phyloP scores from a whole-genome alignment of 2,329 filamentous ascomycete genomes.

The Cytospora paraplurivora region DNA sequence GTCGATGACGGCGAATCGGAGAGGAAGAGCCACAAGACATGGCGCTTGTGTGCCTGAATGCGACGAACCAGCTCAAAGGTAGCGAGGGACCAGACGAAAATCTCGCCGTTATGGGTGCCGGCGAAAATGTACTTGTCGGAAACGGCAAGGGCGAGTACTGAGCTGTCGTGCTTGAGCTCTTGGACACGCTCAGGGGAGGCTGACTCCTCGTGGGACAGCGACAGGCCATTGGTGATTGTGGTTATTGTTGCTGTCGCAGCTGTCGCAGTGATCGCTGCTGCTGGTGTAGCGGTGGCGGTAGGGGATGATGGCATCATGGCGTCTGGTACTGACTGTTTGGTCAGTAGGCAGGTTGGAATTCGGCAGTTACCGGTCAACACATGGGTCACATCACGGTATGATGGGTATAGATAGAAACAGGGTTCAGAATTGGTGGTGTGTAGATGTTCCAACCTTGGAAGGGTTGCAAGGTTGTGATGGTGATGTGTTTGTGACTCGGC shows the following conservation, averaged over 20 bases:
- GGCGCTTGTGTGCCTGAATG: constrained; percentile 88
- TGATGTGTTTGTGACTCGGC: neutral
- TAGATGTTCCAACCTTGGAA: neutral
- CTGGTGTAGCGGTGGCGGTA: neutral
- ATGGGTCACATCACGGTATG: neutral
- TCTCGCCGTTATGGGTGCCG: constrained; percentile 90
- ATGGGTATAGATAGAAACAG: neutral
- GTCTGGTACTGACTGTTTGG: neutral
- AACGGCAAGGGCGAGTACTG: constrained; percentile 80
- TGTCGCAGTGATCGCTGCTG: neutral
- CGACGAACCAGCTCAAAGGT: constrained; percentile 80
- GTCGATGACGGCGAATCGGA: constrained; percentile 44
- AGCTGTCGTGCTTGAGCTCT: constrained; percentile 74
- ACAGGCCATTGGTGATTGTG: constrained; percentile 19
- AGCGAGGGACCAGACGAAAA: constrained; percentile 85
- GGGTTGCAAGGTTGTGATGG: neutral
- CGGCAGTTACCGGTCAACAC: neutral
- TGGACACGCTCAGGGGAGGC: constrained; percentile 67
- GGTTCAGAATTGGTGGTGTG: neutral
- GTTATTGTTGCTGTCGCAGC: neutral
- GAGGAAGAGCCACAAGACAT: constrained; percentile 82
- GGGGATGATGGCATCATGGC: neutral
- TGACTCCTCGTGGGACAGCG: constrained; percentile 21
- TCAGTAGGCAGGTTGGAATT: neutral
- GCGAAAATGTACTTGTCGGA: constrained; percentile 84